A percentile compares a stretch with the other conserved stretches of the same genome.
These are phyloP conservation scores for Fusarium sp. DNA, from an alignment of 2,329 filamentous ascomycete genomes.

Conservation along the genomic window DNA sequence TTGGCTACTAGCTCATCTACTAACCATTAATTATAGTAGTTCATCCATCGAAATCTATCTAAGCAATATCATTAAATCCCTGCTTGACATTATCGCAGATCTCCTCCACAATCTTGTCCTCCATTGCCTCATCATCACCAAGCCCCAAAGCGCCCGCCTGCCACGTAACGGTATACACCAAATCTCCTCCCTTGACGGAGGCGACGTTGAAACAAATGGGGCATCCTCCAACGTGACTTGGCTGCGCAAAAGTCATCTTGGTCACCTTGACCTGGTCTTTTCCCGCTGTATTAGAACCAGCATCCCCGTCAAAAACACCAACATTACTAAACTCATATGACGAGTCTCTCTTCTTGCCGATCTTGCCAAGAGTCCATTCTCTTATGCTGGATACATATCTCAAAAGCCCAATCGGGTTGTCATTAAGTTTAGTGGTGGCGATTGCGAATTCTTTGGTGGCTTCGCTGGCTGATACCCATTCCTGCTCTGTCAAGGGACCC, in stretches of 20 bases:
- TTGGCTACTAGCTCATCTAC: background rate
- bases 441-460: conserved; percentile 32
- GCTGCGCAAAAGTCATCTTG: conserved; percentile 44
- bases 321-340: conserved; percentile 46
- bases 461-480: conserved; percentile 37
- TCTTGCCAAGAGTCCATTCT: conserved; percentile 39
- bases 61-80: conserved; percentile 33
- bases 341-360: conserved; percentile 40
- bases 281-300: background rate
- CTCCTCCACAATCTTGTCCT: conserved; percentile 36
- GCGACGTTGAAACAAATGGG: conserved; percentile 42
- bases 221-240: conserved; percentile 34
- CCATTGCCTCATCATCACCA: conserved; percentile 25
- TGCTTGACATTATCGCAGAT: conserved; percentile 30
- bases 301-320: conserved; percentile 29
- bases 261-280: conserved; percentile 19
- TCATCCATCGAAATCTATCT: background rate
- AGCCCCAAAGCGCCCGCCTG: conserved; percentile 42
- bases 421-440: conserved; percentile 23
- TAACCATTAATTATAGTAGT: conserved; percentile 6
- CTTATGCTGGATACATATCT: conserved; percentile 41
- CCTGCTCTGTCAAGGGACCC: conserved; percentile 27
- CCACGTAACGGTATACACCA: conserved; percentile 46
- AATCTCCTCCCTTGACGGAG: conserved; percentile 34
- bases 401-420: conserved; percentile 41